Evolutionary conservation across 2,329 filamentous ascomycete species (phyloP).

Genomic region (Xylariaceae sp.): DNA sequence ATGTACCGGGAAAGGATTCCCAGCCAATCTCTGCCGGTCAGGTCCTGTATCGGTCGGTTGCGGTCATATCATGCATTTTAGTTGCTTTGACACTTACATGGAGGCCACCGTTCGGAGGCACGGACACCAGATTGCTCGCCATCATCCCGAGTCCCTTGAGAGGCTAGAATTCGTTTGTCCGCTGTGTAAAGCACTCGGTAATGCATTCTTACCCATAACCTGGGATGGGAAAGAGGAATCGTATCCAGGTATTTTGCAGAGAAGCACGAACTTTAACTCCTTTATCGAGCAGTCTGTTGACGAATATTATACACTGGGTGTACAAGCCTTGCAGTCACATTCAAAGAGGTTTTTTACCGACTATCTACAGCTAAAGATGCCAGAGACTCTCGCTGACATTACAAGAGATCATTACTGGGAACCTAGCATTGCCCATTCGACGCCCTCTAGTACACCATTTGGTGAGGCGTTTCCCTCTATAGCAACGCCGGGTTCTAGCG

Average conservation of each 20-base stretch:
- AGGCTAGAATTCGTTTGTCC: slow-evolving; percentile 93
- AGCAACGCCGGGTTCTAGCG: slow-evolving; percentile 36
- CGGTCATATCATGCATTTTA: slow-evolving; percentile 97
- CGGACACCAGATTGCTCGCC: slow-evolving; percentile 84
- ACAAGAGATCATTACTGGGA: slow-evolving; percentile 43
- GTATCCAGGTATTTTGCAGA: slow-evolving; percentile 68
- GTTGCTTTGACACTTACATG: slow-evolving; percentile 89
- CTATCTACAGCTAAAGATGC: slow-evolving; percentile 39
- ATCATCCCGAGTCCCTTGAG: slow-evolving; percentile 79
- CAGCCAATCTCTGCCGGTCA: slow-evolving; percentile 58
- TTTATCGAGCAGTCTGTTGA: slow-evolving; percentile 62
- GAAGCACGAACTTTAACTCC: slow-evolving; percentile 57
- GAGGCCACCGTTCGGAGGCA: slow-evolving; percentile 80
- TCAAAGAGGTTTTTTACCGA: slow-evolving; percentile 36
- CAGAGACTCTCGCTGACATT: slow-evolving; percentile 38
- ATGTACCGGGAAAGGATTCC: slow-evolving; percentile 85
- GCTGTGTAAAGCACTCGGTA: slow-evolving; percentile 92
- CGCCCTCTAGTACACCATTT: slow-evolving; percentile 39
- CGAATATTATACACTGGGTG: slow-evolving; percentile 18
- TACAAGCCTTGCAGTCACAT: slow-evolving; percentile 32
- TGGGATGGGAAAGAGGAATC: slow-evolving; percentile 91
- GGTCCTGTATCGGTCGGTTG: slow-evolving; percentile 88
- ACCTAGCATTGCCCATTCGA: slow-evolving; percentile 28
- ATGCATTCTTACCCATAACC: slow-evolving; percentile 88
- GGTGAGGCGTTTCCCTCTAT: slow-evolving; percentile 42